A percentile compares a stretch with the other conserved stretches of the same genome.
These are phyloP conservation scores for Vitellaria paradoxa DNA, from an alignment of 179 eudicot genomes.

Conservation along the genomic window DNA sequence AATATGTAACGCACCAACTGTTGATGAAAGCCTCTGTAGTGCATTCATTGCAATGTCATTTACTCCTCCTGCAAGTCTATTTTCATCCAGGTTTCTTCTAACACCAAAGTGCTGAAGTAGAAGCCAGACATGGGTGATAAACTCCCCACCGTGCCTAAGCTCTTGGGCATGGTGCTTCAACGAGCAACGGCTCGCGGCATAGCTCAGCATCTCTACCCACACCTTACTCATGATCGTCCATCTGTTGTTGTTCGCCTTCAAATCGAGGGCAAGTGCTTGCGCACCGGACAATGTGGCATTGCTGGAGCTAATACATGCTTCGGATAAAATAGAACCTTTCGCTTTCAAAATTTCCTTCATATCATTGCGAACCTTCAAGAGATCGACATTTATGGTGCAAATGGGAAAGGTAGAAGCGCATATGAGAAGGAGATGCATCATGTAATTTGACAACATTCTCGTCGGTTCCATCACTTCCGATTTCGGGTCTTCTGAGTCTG, in stretches of 20 bases:
- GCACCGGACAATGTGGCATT: background rate
- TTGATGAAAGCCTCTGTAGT: too few relatives aligned
- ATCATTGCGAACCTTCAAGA: background rate
- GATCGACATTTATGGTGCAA: too few relatives aligned
- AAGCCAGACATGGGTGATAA: constrained; percentile 14
- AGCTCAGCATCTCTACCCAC: constrained; percentile 13
- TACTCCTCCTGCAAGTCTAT: background rate
- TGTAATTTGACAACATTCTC: constrained; percentile 9
- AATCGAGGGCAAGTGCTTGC: background rate
- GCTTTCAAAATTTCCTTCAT: background rate
- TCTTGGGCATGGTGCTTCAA: constrained; percentile 2
- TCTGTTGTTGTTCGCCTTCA: background rate
- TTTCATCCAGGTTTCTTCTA: background rate
- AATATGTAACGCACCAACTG: too few relatives aligned
- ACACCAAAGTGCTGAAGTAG: background rate
- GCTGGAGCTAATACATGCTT: too few relatives aligned
- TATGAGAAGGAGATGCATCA: constrained; percentile 6
- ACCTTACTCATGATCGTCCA: constrained; percentile 4
- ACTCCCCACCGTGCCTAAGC: constrained; percentile 7
- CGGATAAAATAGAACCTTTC: background rate
- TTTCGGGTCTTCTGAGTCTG: background rate
- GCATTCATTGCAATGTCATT: too few relatives aligned
- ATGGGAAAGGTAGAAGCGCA: background rate
- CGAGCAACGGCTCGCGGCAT: background rate
- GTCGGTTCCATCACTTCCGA: background rate